phyloP scores from a whole-genome alignment of 306 rosid genomes.

The Dalbergia oliveri region DNA sequence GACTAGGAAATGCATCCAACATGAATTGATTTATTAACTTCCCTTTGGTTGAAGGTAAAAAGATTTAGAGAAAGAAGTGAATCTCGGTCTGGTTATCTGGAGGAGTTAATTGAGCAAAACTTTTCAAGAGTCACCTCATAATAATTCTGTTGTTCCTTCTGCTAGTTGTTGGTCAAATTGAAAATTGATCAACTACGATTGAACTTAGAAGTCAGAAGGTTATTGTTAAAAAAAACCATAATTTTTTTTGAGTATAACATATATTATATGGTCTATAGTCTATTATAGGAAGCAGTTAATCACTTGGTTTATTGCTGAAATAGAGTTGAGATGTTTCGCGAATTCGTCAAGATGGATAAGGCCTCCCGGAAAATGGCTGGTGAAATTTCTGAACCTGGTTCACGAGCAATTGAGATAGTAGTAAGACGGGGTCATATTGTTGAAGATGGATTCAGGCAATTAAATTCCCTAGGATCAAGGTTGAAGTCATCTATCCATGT shows the following conservation, averaged over 20 bases:
- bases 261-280: conserved; percentile 9
- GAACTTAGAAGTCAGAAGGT: not conserved
- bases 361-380: conserved; percentile 95
- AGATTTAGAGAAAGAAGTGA: conserved; percentile 16
- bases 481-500: conserved; percentile 93
- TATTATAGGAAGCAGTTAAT: conserved; percentile 39
- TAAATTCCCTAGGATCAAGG: conserved; percentile 86
- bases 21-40: conserved; percentile 33
- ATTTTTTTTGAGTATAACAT: conserved; percentile 10
- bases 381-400: conserved; percentile 84
- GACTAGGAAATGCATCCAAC: conserved; percentile 11
- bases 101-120: conserved; percentile 18
- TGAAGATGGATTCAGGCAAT: conserved; percentile 95
- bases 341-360: conserved; percentile 95
- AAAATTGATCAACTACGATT: conserved; percentile 13
- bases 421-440: conserved; percentile 88
- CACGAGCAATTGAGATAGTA: conserved; percentile 81
- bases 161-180: conserved; percentile 17
- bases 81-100: conserved; percentile 31
- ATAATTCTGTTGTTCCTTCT: conserved; percentile 26
- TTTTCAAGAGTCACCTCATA: conserved; percentile 2
- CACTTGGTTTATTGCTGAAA: conserved; percentile 47
- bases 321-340: conserved; percentile 98
- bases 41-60: conserved; percentile 9
- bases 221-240: not conserved